These are phyloP conservation scores for Arthrobotrys megalospora DNA, from an alignment of 2,329 filamentous ascomycete genomes.

Conservation along the genomic window DNA sequence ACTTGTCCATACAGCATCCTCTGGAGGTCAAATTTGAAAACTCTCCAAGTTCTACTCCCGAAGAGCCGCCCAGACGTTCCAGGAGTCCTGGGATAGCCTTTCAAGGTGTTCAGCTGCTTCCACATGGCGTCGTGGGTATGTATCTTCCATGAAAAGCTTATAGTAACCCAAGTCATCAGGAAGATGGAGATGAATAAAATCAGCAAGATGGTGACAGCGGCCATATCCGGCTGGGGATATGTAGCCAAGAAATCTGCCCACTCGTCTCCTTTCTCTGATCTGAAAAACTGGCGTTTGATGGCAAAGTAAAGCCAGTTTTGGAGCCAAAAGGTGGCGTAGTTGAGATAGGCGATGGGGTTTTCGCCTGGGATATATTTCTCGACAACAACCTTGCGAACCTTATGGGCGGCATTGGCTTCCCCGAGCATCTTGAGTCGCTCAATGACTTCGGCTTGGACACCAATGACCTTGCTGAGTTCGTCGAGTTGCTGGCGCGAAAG, in stretches of 20 bases:
- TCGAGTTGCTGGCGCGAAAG: constrained; percentile 48
- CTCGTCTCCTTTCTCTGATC: constrained; percentile 50
- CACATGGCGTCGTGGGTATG: constrained; percentile 56
- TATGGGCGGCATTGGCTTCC: constrained; percentile 48
- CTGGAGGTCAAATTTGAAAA: constrained; percentile 58
- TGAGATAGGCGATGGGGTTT: constrained; percentile 57
- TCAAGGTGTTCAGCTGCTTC: constrained; percentile 47
- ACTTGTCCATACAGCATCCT: constrained; percentile 47
- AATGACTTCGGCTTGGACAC: constrained; percentile 50
- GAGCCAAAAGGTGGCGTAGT: constrained; percentile 57
- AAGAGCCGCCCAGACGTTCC: constrained; percentile 36
- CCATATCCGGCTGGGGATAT: constrained; percentile 40
- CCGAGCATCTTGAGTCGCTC: constrained; percentile 52
- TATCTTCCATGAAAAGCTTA: constrained; percentile 23
- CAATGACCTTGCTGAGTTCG: constrained; percentile 47
- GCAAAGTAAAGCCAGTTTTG: constrained; percentile 51
- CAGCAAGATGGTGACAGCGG: constrained; percentile 30
- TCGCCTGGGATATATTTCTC: constrained; percentile 52
- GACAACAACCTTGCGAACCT: constrained; percentile 34
- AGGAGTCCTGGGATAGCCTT: constrained; percentile 40
- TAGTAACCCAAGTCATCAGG: constrained; percentile 10
- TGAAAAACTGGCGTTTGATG: constrained; percentile 34
- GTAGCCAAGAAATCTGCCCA: constrained; percentile 43
- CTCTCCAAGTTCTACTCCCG: constrained; percentile 58
- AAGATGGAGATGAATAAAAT: constrained; percentile 35